Base-by-base conservation (phyloP, 805 yeast genomes). In the Metschnikowia sp. region DNA sequence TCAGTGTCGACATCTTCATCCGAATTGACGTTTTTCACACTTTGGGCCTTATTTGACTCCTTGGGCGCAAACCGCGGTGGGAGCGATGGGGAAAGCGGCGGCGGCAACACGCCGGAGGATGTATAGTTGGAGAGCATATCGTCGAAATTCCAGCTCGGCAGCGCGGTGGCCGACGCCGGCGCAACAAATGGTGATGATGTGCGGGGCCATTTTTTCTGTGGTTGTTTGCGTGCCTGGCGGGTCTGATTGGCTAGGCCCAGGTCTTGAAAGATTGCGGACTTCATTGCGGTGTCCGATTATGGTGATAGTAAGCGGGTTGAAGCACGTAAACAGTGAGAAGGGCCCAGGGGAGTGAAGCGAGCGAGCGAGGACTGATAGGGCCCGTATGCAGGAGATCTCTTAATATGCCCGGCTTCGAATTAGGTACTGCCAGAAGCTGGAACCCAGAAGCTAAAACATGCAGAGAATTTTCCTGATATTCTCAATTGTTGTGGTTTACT, bases 1-100 rank as follows among this genome's bases (percentile, higher is more conserved):
- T 66, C 69, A n/a, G 58, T 55, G 33, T 59, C 62, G 34, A 45
- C 47, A 12, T 49, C 57, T 13, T 46, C 49, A 19, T 42, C 44
- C 12, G 42, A 32, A n/a, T 37, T 53, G 3, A 34, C 29, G n/a
- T 40, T 46, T 18, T 39, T 40, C 11, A 34, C 22, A 15, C 22
- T 33, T 7, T 39, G 37, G 10, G 31, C 34, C n/a, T 34, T 45
- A 13, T 35, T 39, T 2, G 40, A 29, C 13, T 47, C 42, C 10
- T 38, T 32, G 4, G 12, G 19, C n/a, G 42, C 50, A 22, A 48
- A 53, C 13, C 49, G 44, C 11, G 60, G 59, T 3, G 76, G 77
- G 6, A 72, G 50, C 1, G 71, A 65, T 1, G 77, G 77, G 7
- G 75, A 69, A 26, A 72, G 58, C 7, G 64, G 65, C 0, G 70